Base-by-base conservation (phyloP, 2,329 filamentous ascomycete species). In the Ascosphaera acerosa region DNA sequence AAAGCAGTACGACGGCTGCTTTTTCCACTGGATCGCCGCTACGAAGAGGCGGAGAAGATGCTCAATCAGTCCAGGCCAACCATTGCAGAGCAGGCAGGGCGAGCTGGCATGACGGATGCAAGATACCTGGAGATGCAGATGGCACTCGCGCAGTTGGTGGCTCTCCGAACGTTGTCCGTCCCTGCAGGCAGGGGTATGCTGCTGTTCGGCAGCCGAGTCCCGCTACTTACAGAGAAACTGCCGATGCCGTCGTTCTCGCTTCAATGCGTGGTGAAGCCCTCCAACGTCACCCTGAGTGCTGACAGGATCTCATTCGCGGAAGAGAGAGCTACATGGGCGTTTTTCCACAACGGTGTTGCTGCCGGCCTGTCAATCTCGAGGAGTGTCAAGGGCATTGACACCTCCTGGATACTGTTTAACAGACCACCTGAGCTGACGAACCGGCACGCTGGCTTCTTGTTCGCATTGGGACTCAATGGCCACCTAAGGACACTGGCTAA, bases 341-440 rank as follows among this genome's bases (percentile, higher is more conserved):
- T 92, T 52, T 97, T 97, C 52, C 87, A 97, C 48, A 80, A 89
- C 35, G 87, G 87, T 4, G 84, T 89, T 18, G 76, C 84, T n/a
- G 78, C 77, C 15, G 87, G 87, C 3, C 56, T 97, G 16, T 77
- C 81, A 34, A 90, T 97, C 32, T 91, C 87, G 4, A 74, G 72
- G 9, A 66, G 78, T 34, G 84, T 82, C 3, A 80, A 80, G 44
- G 84, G 84, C 3, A 94, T 97, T 38, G 87, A 97, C 46, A 92
- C 82, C 0, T 94, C 84, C 0, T 97, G 89, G 89, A 92, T 97
- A 40, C 64, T 92, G 19, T 97, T 89, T 61, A 97, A 97, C 56
- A 92, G 91, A 47, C 84, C 87, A 0, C 65, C 70, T 22, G 87
- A 97, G 32, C 62, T 92, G 10, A 92, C 76, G 38, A 92, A 94